Conservation (phyloP, 768 basidiomycete species). For the Hemileccinum impolitum region DNA sequence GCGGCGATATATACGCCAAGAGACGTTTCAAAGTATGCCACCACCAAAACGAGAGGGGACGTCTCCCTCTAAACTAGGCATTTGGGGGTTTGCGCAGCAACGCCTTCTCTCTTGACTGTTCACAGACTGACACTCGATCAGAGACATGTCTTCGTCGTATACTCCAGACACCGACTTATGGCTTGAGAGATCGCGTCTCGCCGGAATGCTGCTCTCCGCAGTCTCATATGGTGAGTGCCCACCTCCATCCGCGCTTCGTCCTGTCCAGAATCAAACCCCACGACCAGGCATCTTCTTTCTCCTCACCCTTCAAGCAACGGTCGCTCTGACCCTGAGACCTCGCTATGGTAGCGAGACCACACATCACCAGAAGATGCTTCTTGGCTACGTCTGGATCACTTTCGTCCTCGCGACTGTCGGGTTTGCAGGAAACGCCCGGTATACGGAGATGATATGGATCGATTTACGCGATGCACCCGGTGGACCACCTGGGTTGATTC, state of each 20-base stretch:
- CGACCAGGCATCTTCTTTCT: constrained; percentile 21
- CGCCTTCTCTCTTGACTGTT: no score
- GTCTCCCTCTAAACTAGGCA: no score
- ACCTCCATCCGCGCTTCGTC: background rate
- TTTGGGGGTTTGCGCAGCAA: no score
- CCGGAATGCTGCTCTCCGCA: constrained; percentile 18
- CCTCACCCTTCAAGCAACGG: constrained; percentile 18
- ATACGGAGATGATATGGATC: constrained; percentile 33
- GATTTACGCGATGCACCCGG: constrained; percentile 21
- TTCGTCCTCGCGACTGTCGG: constrained; percentile 28
- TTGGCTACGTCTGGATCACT: constrained; percentile 24
- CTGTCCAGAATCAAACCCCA: background rate
- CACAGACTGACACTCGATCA: no score
- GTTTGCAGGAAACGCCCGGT: constrained; percentile 23
- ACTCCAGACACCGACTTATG: constrained; percentile 21
- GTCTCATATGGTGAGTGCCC: constrained; percentile 20
- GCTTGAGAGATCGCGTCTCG: constrained; percentile 26
- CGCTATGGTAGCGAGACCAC: background rate
- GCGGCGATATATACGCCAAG: no score
- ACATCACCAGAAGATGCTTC: constrained; percentile 6
- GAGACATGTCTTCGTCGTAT: constrained; percentile 15
- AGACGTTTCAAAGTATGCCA: no score
- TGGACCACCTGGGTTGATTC: constrained; percentile 14
- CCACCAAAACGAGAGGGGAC: no score
- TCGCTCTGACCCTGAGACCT: constrained; percentile 5